Evolutionary conservation across 164 flowering plant species (phyloP).

Genomic region (Vitis riparia): DNA sequence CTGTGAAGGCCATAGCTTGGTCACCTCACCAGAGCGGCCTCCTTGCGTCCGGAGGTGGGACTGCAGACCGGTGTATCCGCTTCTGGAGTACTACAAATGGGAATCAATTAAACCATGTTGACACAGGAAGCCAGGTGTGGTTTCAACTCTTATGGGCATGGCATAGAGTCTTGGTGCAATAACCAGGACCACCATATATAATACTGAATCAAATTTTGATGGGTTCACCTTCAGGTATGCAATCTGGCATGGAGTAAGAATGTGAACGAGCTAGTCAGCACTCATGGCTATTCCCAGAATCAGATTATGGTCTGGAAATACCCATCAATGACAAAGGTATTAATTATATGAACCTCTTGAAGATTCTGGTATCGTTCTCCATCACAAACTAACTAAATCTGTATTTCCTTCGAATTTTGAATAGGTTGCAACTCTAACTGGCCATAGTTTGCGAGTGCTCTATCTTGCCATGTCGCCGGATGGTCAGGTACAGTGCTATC

Average conservation of each 20-base stretch:
- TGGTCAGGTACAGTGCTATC: slow-evolving; percentile 68
- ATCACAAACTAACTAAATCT: background rate
- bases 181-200: no score
- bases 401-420: background rate
- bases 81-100: slow-evolving; percentile 96
- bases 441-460: slow-evolving; percentile 87
- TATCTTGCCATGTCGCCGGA: slow-evolving; percentile 97
- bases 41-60: slow-evolving; percentile 99
- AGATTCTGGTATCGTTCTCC: background rate
- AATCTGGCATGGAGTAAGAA: slow-evolving; percentile 96
- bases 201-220: background rate
- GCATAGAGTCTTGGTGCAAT: no score
- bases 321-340: slow-evolving; percentile 88
- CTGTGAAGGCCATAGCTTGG: slow-evolving; percentile 98
- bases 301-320: slow-evolving; percentile 99
- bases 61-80: slow-evolving; percentile 96
- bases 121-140: slow-evolving; percentile 94
- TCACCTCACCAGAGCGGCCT: slow-evolving; percentile 94
- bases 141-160: no score
- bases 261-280: slow-evolving; percentile 95
- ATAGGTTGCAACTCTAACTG: slow-evolving; percentile 96
- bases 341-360: background rate
- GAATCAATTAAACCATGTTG: slow-evolving; percentile 69
- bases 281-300: slow-evolving; percentile 98
- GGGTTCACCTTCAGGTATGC: slow-evolving; percentile 64